Evolutionary conservation across 2,329 filamentous ascomycete genomes (phyloP), one percentile per base, ranked within the genome.

Genomic region (Coniella lustricola): DNA sequence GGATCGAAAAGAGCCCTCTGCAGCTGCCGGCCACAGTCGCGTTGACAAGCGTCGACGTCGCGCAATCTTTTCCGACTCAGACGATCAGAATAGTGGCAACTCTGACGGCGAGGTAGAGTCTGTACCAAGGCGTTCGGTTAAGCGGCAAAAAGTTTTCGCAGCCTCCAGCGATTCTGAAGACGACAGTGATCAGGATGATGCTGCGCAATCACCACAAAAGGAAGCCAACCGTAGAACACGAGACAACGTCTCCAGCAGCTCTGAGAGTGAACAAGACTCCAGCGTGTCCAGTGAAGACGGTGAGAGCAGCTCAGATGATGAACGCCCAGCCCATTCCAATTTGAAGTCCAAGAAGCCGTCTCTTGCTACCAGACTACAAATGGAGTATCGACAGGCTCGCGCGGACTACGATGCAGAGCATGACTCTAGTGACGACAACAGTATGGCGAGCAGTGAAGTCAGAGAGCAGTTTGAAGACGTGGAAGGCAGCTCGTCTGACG

Each of bases 291-390:
- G 36, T 17, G 44, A 40, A 7, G 38, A 48, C 12, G 47, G 35
- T 31, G 41, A 49, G 25, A 25, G 34, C 12, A 38, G 32, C 10
- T 43, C 39, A 7, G 51, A 51, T 8, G 51, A 51, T 42, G 37
- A 5, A 33, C 41, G 3, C 22, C 49, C 3, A 48, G n/a, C n/a
- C n/a, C n/a, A n/a, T n/a, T n/a, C n/a, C n/a, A n/a, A n/a, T n/a
- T n/a, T n/a, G n/a, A n/a, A 49, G 13, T 34, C 48, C 3, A 50
- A 44, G 21, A 36, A 45, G 4, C 16, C 46, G n/a, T 53, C 51
- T 3, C 51, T 53, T 8, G 49, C 45, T 7, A 39, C 46, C 33
- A 41, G 45, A 17, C 42, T 53, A 14, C 32, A 22, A 13, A 41
- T 50, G 44, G 51, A 53, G 40, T 31, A 44, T 18, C 41, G 17